Evolutionary conservation across 305 asterid genomes (phyloP).

Genomic region (Petunia hybrid): DNA sequence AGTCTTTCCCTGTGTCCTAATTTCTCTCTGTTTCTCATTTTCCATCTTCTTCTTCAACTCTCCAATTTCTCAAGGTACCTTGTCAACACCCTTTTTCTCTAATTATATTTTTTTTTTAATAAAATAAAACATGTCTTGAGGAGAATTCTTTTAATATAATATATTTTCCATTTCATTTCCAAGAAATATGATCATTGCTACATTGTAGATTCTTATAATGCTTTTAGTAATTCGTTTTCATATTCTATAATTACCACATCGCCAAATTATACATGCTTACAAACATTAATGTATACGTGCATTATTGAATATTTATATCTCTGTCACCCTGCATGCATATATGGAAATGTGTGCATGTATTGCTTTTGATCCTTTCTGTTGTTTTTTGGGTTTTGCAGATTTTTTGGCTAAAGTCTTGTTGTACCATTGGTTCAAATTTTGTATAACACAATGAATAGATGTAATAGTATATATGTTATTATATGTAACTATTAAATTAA

Average conservation of each 20-base stretch:
- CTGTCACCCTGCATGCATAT: slow-evolving; percentile 32
- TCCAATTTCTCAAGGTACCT: slow-evolving; percentile 46
- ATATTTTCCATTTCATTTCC: not conserved
- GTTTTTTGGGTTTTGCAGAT: slow-evolving; percentile 11
- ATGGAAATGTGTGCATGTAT: slow-evolving; percentile 16
- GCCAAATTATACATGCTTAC: not conserved
- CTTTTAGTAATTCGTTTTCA: slow-evolving; percentile 29
- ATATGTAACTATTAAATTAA: not conserved
- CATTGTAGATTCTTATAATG: not conserved
- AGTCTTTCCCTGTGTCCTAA: slow-evolving; percentile 32
- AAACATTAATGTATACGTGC: not conserved
- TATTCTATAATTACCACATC: slow-evolving; percentile 29
- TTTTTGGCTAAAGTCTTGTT: not conserved
- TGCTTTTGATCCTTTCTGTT: not conserved
- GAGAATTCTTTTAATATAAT: slow-evolving; percentile 25
- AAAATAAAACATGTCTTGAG: slow-evolving; percentile 8
- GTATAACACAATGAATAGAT: slow-evolving; percentile 13
- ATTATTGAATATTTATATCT: not conserved
- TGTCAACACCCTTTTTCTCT: not conserved
- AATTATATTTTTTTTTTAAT: slow-evolving; percentile 22
- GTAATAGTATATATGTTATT: not conserved
- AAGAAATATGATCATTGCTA: not conserved
- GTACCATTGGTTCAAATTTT: slow-evolving; percentile 7
- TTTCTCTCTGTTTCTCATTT: slow-evolving; percentile 41
- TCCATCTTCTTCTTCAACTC: slow-evolving; percentile 42